phyloP scores from a whole-genome alignment of 2,329 filamentous ascomycete species.

The Paecilomyces dactylethromorphus region DNA sequence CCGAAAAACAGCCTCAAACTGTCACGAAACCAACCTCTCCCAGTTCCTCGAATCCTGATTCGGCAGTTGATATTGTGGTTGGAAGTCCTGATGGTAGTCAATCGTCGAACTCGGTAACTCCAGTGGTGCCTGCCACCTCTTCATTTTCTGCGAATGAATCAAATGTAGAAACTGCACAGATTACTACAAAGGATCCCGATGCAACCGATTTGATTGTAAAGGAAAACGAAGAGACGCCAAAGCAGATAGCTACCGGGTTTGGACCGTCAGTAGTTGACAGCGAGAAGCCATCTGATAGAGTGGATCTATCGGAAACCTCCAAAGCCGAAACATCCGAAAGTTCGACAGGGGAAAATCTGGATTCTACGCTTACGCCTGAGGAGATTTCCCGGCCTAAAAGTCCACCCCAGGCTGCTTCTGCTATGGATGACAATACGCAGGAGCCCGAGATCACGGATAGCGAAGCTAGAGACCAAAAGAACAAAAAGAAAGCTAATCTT shows the following conservation, averaged over 20 bases:
- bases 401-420: conserved; percentile 1
- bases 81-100: conserved; percentile 11
- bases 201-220: conserved; percentile 15
- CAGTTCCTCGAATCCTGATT: conserved; percentile 15
- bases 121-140: conserved; percentile 3
- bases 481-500: conserved; percentile 28
- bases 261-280: conserved; percentile 15
- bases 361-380: conserved; percentile 10
- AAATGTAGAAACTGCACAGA: neutral
- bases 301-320: conserved; percentile 9
- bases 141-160: conserved; percentile 4
- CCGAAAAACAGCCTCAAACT: conserved; percentile 5
- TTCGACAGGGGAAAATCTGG: conserved; percentile 10
- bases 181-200: conserved; percentile 8
- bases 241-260: conserved; percentile 22
- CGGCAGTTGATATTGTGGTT: conserved; percentile 13
- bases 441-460: conserved; percentile 13
- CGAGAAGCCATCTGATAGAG: conserved; percentile 14
- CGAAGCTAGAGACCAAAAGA: conserved; percentile 18
- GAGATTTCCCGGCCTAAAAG: conserved; percentile 12
- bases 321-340: neutral
- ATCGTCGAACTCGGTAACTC: conserved; percentile 8
- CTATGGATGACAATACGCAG: conserved; percentile 12
- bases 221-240: conserved; percentile 21
- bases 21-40: conserved; percentile 7